phyloP scores from a whole-genome alignment of 2,329 filamentous ascomycete genomes.

The Botrytis deweyae region DNA sequence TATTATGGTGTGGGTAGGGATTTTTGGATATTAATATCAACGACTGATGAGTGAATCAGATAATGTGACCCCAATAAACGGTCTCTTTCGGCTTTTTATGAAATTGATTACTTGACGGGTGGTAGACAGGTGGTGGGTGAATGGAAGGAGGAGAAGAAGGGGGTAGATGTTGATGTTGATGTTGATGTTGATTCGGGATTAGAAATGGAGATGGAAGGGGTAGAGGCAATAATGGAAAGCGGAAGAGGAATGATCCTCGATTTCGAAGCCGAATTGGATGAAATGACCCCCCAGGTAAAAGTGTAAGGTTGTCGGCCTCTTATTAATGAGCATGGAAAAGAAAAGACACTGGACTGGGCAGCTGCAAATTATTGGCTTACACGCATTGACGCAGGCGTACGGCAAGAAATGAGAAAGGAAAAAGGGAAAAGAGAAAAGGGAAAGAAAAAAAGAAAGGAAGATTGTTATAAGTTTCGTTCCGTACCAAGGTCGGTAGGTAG shows the following conservation, averaged over 20 bases:
- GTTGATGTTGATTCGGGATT: neutral
- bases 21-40: neutral
- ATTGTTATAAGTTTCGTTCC: neutral
- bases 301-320: neutral
- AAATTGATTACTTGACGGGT: neutral
- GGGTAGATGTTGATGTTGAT: neutral
- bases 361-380: neutral
- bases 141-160: neutral
- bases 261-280: neutral
- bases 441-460: neutral
- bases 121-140: neutral
- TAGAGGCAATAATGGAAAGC: neutral
- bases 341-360: neutral
- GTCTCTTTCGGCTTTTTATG: neutral
- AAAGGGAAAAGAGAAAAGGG: neutral
- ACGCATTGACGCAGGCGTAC: neutral
- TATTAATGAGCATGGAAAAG: neutral
- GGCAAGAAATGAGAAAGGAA: neutral
- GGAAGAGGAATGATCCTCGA: neutral
- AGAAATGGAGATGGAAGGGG: neutral
- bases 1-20: neutral
- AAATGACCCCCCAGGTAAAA: neutral
- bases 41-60: constrained; percentile 6
- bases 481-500: neutral
- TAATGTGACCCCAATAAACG: neutral